Evolutionary conservation across 192 early-diverging fungal species (phyloP), one percentile per base, ranked within the genome.

Genomic region (Umbelopsis ramanniana): DNA sequence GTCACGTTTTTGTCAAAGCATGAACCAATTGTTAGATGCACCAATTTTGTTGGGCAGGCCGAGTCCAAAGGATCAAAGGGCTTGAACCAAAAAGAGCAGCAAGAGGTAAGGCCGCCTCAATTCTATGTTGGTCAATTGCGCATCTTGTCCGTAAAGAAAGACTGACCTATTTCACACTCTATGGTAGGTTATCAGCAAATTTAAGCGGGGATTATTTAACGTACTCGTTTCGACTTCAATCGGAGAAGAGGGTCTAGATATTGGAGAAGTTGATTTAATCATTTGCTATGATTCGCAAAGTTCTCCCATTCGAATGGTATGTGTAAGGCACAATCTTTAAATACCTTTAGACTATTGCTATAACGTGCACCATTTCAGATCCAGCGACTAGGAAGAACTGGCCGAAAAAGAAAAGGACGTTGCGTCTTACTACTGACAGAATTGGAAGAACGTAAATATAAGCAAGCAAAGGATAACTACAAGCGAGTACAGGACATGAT

Each of bases 231-330:
- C 93, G 2, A 97, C 96, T 0, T 94, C 88, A 22, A 94, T 98
- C 50, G 96, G 95, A 55, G 96, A 98, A 80, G 96, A 98, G 82
- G 96, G 96, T 2, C 79, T 98, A 38, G 96, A 98, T 76, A 98
- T 98, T 84, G 96, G 95, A 57, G 95, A 98, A 66, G 91, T 98
- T 0, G 95, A 98, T 67, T 83, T 98, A 15, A 98, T 98, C 72
- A 80, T 97, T 24, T 95, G 94, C 80, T 98, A 91, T 70, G 95
- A 98, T 74, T 79, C 86, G 11, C 90, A 93, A 73, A 85, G 80
- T 37, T 91, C 89, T 10, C 90, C 93, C 4, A 89, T 92, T 67
- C 86, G 91, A 23, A 91, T 95, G 92, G 85, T 86, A 84, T 55
- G 66, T 21, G 35, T 55, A 22, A n/a, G n/a, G 15, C 38, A 78